phyloP scores from a whole-genome alignment of 331 rosid species.

The Arachis monticola region DNA sequence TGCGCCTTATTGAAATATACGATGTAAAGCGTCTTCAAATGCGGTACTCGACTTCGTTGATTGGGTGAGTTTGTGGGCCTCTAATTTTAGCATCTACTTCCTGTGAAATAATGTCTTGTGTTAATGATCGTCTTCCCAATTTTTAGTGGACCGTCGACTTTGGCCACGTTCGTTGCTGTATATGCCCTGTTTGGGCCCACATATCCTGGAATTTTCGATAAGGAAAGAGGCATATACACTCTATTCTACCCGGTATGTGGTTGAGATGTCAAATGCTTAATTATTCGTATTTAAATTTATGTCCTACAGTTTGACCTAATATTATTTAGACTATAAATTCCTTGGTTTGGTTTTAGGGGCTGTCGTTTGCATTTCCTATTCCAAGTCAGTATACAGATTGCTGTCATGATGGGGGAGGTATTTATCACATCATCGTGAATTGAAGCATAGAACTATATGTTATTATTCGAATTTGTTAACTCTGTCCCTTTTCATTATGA shows the following conservation, averaged over 20 bases:
- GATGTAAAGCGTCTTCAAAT: conserved; percentile 95
- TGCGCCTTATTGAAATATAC: conserved; percentile 93
- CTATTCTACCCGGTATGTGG: conserved; percentile 87
- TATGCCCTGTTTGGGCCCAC: conserved; percentile 97
- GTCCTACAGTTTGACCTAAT: conserved; percentile 1
- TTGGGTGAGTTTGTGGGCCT: conserved; percentile 70
- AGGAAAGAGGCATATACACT: conserved; percentile 87
- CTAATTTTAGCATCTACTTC: conserved; percentile 15
- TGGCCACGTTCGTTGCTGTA: conserved; percentile 92
- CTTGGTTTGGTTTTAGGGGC: conserved; percentile 65
- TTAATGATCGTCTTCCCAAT: conserved; percentile 35
- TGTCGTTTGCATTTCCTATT: conserved; percentile 97
- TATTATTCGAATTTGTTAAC: conserved; percentile 35
- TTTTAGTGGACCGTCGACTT: conserved; percentile 81
- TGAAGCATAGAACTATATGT: conserved; percentile 4
- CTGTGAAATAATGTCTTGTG: conserved; percentile 1
- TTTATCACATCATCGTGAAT: conserved; percentile 27
- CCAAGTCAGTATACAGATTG: conserved; percentile 91
- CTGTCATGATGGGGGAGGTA: conserved; percentile 93
- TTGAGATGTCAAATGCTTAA: conserved; percentile 22
- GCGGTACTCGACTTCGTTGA: conserved; percentile 86
- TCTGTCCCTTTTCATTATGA: conserved; percentile 35
- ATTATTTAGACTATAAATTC: conserved; percentile 25
- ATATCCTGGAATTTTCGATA: conserved; percentile 85
- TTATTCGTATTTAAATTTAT: conserved; percentile 10